Evolutionary conservation across 352 stramenopile species (phyloP).

Genomic region (Globisporangium iwayamae): DNA sequence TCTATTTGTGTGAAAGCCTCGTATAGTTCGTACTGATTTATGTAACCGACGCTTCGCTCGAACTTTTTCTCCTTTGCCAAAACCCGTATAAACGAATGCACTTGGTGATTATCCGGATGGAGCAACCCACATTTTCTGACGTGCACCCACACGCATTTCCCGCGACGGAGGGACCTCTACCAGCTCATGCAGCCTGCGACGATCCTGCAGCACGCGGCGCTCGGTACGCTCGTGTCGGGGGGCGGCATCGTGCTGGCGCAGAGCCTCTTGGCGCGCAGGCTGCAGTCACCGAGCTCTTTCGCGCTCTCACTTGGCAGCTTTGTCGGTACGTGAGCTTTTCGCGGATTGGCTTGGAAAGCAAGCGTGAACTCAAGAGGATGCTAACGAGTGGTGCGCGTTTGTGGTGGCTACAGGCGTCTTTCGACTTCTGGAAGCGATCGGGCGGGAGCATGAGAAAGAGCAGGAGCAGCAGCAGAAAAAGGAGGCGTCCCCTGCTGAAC

Average conservation of each 20-base stretch:
- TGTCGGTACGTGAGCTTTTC: conserved; percentile 26
- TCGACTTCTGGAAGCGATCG: conserved; percentile 41
- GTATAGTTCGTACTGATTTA: not conserved
- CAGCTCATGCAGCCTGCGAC: conserved; percentile 20
- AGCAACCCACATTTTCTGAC: not conserved
- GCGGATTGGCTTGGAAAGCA: not conserved
- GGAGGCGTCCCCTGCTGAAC: not conserved
- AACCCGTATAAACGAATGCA: not conserved
- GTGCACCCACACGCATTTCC: not conserved
- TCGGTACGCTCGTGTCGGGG: conserved; percentile 29
- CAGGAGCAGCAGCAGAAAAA: not conserved
- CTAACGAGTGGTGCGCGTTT: not conserved
- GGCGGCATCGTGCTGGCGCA: conserved; percentile 35
- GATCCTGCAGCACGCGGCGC: conserved; percentile 34
- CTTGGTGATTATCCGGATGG: not conserved
- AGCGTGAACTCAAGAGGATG: not conserved
- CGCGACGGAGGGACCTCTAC: not conserved
- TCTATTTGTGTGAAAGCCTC: not conserved
- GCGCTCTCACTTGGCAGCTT: conserved; percentile 52
- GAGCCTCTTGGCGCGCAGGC: conserved; percentile 33
- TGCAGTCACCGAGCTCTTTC: conserved; percentile 39
- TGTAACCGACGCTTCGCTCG: not conserved
- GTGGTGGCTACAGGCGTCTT: conserved; percentile 23
- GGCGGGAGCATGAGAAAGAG: conserved; percentile 14
- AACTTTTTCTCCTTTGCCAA: not conserved